These are phyloP conservation scores for Cyclotella cryptica DNA, from an alignment of 108 stramenopile genomes.

Conservation along the genomic window DNA sequence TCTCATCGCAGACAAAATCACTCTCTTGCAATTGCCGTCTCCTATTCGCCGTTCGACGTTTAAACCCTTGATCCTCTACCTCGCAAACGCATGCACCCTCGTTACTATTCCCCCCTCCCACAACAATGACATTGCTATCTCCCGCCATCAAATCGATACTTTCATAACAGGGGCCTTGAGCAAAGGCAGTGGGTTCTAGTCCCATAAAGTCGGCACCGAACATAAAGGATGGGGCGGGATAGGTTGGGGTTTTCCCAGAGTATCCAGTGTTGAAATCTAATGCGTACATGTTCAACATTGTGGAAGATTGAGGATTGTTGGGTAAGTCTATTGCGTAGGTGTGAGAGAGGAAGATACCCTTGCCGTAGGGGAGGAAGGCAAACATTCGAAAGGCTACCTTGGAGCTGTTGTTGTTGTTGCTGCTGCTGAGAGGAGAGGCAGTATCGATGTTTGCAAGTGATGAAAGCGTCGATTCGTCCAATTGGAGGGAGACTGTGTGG, in stretches of 20 bases:
- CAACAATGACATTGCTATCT: neutral
- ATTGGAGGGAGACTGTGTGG: constrained; percentile 2
- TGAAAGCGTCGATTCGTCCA: neutral
- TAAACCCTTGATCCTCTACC: neutral
- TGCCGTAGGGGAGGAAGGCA: constrained; percentile 18
- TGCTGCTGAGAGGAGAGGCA: neutral
- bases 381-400: constrained; percentile 10
- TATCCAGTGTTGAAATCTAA: neutral
- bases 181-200: neutral
- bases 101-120: neutral
- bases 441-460: constrained; percentile 3
- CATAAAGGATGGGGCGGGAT: neutral
- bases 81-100: constrained; percentile 6
- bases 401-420: neutral
- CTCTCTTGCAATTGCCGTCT: neutral
- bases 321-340: constrained; percentile 5
- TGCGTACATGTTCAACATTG: neutral
- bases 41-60: neutral
- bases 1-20: constrained; percentile 11
- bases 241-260: neutral
- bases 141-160: neutral
- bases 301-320: neutral
- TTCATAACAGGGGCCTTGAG: constrained; percentile 2
- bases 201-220: neutral
- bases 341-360: neutral